Conservation (phyloP, 495 filamentous ascomycete genomes). For the Poronia punctata region DNA sequence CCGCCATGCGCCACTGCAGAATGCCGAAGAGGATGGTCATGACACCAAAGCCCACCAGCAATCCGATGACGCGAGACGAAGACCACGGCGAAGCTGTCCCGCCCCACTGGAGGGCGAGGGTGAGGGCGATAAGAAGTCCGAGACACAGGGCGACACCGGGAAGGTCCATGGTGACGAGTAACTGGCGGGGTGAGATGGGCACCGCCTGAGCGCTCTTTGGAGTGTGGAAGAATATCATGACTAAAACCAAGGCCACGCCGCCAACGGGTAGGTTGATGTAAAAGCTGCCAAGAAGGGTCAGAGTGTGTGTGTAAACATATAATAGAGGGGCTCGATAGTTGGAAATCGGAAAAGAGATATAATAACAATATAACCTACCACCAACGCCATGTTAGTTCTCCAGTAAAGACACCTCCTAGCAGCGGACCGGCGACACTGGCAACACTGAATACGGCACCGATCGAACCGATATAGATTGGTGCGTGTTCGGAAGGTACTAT, state of each 20-base stretch:
- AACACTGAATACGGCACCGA: conserved; percentile 9
- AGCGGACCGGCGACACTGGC: conserved; percentile 18
- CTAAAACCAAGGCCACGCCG: conserved; percentile 27
- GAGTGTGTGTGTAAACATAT: too few species aligned
- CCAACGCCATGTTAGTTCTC: conserved; percentile 33
- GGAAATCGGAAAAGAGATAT: background rate
- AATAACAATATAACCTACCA: conserved; percentile 4
- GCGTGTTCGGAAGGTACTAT: conserved; percentile 13
- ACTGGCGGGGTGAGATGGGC: conserved; percentile 22
- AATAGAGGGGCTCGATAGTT: background rate
- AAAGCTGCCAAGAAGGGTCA: conserved; percentile 39
- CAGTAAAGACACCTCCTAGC: conserved; percentile 42
- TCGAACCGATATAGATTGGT: background rate
- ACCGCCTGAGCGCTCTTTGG: conserved; percentile 22
- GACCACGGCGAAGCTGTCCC: conserved; percentile 36
- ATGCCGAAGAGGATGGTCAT: conserved; percentile 19
- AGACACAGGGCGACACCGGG: conserved; percentile 26
- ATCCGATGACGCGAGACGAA: conserved; percentile 32
- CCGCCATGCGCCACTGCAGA: conserved; percentile 19
- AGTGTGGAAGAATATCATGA: conserved; percentile 38
- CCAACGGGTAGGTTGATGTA: conserved; percentile 46
- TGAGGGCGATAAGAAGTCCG: conserved; percentile 25
- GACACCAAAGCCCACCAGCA: conserved; percentile 31
- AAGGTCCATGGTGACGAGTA: conserved; percentile 6
- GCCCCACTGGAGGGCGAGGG: conserved; percentile 40